Conservation (phyloP, 495 filamentous ascomycete genomes). For the Penicillium malachiteum region DNA sequence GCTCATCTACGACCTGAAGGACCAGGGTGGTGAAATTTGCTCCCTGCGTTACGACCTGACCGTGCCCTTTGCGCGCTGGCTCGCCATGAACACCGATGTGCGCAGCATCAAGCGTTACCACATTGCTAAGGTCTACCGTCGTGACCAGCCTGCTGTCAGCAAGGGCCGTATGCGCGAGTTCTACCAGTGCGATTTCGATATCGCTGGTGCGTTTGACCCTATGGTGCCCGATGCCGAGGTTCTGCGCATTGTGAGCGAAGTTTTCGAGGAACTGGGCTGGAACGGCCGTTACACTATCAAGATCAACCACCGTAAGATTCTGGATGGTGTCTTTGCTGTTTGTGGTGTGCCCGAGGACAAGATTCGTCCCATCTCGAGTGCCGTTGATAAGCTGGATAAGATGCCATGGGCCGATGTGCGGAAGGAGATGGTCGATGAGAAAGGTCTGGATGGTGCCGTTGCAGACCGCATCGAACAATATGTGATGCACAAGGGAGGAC, state of each 20-base stretch:
- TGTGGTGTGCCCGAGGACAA: slow-evolving; percentile 86
- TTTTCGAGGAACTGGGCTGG: slow-evolving; percentile 79
- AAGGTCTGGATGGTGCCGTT: slow-evolving; percentile 69
- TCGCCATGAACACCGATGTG: slow-evolving; percentile 76
- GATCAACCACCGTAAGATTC: slow-evolving; percentile 91
- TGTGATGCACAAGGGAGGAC: slow-evolving; percentile 64
- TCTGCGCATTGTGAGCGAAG: slow-evolving; percentile 76
- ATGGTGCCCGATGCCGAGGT: slow-evolving; percentile 98
- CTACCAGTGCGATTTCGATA: slow-evolving; percentile 97
- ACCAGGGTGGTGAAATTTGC: slow-evolving; percentile 83
- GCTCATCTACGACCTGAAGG: slow-evolving; percentile 83
- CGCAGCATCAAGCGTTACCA: slow-evolving; percentile 83
- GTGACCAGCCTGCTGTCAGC: slow-evolving; percentile 79
- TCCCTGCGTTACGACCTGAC: slow-evolving; percentile 89
- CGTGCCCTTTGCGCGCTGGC: slow-evolving; percentile 84
- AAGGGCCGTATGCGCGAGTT: slow-evolving; percentile 95
- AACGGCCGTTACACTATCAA: slow-evolving; percentile 77
- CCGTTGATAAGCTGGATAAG: slow-evolving; percentile 97
- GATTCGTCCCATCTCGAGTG: slow-evolving; percentile 81
- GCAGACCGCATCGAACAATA: slow-evolving; percentile 87
- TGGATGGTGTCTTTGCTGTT: slow-evolving; percentile 89
- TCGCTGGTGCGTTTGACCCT: slow-evolving; percentile 84
- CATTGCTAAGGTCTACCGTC: slow-evolving; percentile 83
- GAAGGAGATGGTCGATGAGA: slow-evolving; percentile 91
- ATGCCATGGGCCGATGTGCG: slow-evolving; percentile 84